Evolutionary conservation across 306 rosid genomes (phyloP), one percentile per base, ranked within the genome.

Genomic region (Clitoria ternatea): DNA sequence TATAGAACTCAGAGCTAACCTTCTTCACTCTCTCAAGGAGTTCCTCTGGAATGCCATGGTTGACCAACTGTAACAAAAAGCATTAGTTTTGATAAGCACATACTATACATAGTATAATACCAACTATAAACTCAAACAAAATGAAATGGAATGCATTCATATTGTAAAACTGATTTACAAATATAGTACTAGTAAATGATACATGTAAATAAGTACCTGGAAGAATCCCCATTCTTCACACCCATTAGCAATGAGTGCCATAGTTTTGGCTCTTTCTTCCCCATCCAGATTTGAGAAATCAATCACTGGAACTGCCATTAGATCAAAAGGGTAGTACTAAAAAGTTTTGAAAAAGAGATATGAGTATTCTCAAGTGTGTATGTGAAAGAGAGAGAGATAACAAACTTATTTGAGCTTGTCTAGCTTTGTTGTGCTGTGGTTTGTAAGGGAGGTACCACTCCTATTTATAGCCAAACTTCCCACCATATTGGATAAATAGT

Each of bases 201-300:
- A 36, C 40, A 1, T 42, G 5, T 10, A 77, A 45, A 10, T 10
- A 77, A 45, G 66, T 85, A 87, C 99, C 97, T 91, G 99, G 67
- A 94, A 94, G 87, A 94, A 94, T 7, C 99, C 99, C 99, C 99
- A 94, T 54, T 91, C 96, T 80, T 94, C 96, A 70, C 92, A 94
- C n/a, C 97, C 96, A 75, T 87, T 87, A 11, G 91, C 92, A n/a
- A 91, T 82, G 66, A 76, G 87, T 9, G 91, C 92, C 96, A 94
- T 57, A 20, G 96, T 89, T 24, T 83, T 70, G 73, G 88, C 88
- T 73, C 97, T 90, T 59, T 85, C 88, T 77, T 84, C 92, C 7
- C 97, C 95, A 57, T 83, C 48, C 62, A 94, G 91, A 67, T 87
- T 91, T 32, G 99, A 91, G 88, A 94, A 89, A 82, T 94, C 99